Percentiles rank a stretch among this genome's conserved stretches.
Conservation (phyloP, 2,329 filamentous ascomycete genomes). For the Penicillium sp. region DNA sequence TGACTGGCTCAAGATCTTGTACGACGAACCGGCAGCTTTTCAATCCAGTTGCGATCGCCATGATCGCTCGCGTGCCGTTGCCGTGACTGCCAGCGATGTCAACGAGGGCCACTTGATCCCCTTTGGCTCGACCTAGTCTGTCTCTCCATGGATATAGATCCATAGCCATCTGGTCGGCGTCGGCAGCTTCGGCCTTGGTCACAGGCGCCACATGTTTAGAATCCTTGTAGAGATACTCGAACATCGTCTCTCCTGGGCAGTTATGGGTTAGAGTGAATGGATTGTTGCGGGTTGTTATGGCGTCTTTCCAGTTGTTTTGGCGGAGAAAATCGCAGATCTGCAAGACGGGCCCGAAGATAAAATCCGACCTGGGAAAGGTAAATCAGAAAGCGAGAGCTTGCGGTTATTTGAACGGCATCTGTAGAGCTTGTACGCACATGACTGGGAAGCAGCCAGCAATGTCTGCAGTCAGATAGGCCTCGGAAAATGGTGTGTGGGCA, state of each 20-base stretch:
- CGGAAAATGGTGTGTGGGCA: slow-evolving; percentile 30
- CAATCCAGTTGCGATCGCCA: slow-evolving; percentile 13
- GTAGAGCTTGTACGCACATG: background rate
- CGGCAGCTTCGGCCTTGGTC: slow-evolving; percentile 27
- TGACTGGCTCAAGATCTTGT: slow-evolving; percentile 29
- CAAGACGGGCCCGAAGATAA: slow-evolving; percentile 17
- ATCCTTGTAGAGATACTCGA: slow-evolving; percentile 18
- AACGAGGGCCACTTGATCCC: slow-evolving; percentile 27
- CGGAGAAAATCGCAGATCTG: slow-evolving; percentile 26
- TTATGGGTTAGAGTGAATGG: slow-evolving; percentile 26
- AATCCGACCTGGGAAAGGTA: slow-evolving; percentile 5
- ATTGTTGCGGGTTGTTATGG: slow-evolving; percentile 23
- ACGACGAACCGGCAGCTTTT: slow-evolving; percentile 30
- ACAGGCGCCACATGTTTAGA: slow-evolving; percentile 21
- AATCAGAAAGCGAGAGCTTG: background rate
- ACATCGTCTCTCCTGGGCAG: slow-evolving; percentile 28
- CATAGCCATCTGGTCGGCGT: slow-evolving; percentile 23
- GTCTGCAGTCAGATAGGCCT: slow-evolving; percentile 19
- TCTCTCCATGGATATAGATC: slow-evolving; percentile 32
- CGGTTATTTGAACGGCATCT: background rate
- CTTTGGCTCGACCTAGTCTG: slow-evolving; percentile 17
- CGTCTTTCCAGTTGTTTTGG: slow-evolving; percentile 26
- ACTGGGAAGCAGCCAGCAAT: slow-evolving; percentile 10
- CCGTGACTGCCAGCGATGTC: slow-evolving; percentile 32
- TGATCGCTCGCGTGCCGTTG: slow-evolving; percentile 26